A percentile compares a stretch with the other conserved stretches of the same genome.
These are phyloP conservation scores for Dendrobium catenatum DNA, from an alignment of 106 monocot genomes.

Conservation along the genomic window DNA sequence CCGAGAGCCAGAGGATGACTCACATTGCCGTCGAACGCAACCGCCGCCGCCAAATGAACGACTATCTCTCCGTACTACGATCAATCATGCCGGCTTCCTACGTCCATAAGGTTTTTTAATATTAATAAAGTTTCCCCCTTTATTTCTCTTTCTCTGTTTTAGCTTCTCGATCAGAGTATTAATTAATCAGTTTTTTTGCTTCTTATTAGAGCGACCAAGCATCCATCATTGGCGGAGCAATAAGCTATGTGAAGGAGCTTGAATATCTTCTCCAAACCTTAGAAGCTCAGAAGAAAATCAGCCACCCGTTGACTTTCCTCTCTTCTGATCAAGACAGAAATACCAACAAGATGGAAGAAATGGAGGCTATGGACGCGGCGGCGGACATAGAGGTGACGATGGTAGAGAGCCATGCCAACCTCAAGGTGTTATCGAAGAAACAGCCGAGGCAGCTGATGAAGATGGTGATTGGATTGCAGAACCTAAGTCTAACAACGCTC, in stretches of 20 bases:
- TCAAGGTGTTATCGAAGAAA: conserved; percentile 48
- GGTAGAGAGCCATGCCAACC: conserved; percentile 80
- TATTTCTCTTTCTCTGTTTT: too few species aligned
- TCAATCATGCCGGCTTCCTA: conserved; percentile 52
- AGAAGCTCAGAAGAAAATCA: conserved; percentile 23
- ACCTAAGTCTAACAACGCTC: conserved; percentile 46
- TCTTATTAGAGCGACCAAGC: conserved; percentile 43
- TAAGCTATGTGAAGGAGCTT: conserved; percentile 58
- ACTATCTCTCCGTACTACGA: conserved; percentile 41
- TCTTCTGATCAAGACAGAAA: conserved; percentile 34
- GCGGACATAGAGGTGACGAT: conserved; percentile 79
- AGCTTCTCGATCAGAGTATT: background rate
- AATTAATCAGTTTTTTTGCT: background rate
- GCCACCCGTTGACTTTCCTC: conserved; percentile 2
- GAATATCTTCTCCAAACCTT: conserved; percentile 48
- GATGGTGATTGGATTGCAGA: conserved; percentile 55
- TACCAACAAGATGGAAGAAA: conserved; percentile 4
- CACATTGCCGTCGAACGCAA: conserved; percentile 67
- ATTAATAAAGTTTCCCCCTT: background rate
- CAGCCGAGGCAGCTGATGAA: conserved; percentile 63
- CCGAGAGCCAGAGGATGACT: conserved; percentile 60
- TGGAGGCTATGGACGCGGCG: background rate
- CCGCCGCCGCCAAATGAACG: conserved; percentile 56
- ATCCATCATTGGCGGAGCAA: conserved; percentile 58
- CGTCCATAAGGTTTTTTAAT: conserved; percentile 30